Conservation (phyloP, 2,329 filamentous ascomycete genomes). For the Aspergillus sojae region DNA sequence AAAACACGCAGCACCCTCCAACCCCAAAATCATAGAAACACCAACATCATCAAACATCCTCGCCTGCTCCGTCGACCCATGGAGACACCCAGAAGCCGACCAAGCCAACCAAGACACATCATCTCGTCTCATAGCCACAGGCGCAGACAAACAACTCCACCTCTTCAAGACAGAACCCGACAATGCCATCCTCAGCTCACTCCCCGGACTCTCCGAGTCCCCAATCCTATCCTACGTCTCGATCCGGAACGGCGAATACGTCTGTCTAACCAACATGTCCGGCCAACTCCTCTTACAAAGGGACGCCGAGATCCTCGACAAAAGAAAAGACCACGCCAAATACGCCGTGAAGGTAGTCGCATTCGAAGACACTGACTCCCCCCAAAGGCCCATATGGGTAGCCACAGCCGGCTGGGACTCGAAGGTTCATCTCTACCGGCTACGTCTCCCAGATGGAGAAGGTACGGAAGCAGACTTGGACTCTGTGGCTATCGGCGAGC, state of each 20-base stretch:
- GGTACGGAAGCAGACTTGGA: neutral
- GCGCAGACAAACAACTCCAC: conserved; percentile 53
- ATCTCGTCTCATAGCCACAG: conserved; percentile 46
- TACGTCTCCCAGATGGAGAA: conserved; percentile 14
- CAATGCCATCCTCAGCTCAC: conserved; percentile 26
- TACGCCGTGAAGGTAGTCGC: conserved; percentile 58
- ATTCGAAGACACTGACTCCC: conserved; percentile 34
- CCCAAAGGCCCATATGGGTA: conserved; percentile 39
- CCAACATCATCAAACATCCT: conserved; percentile 59
- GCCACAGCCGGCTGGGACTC: conserved; percentile 66
- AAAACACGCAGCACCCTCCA: conserved; percentile 46
- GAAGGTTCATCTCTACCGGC: conserved; percentile 56
- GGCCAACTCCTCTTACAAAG: conserved; percentile 57
- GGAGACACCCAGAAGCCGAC: conserved; percentile 26
- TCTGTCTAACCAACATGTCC: conserved; percentile 62
- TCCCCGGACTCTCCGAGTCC: conserved; percentile 33
- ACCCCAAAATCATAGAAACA: conserved; percentile 44
- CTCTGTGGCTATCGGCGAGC: conserved; percentile 28
- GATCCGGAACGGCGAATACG: conserved; percentile 43
- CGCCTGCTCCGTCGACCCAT: conserved; percentile 48
- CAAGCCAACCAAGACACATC: conserved; percentile 11
- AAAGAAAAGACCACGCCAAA: conserved; percentile 60
- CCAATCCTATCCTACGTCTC: conserved; percentile 57
- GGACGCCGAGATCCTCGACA: conserved; percentile 46
- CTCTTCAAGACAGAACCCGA: conserved; percentile 38